Percentiles rank a stretch among this genome's conserved stretches.
phyloP scores from a whole-genome alignment of 1,139 yeast species.

The Suhomyces bribrorum region DNA sequence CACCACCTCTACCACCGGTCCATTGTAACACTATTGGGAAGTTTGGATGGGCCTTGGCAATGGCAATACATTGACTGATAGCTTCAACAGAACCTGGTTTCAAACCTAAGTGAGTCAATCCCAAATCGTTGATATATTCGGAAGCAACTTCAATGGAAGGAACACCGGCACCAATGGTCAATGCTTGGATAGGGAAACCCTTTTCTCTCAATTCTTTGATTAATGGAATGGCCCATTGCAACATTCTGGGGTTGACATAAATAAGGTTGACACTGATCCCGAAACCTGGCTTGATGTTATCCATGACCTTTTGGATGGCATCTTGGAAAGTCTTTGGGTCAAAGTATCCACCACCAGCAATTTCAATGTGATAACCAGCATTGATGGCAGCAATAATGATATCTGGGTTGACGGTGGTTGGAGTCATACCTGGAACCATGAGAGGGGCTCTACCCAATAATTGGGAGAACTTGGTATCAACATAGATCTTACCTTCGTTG shows the following conservation, averaged over 20 bases:
- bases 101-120: constrained; percentile 90
- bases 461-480: constrained; percentile 92
- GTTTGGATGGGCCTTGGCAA: constrained; percentile 92
- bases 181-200: constrained; percentile 94
- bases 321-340: constrained; percentile 64
- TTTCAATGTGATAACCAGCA: constrained; percentile 96
- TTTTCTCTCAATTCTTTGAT: constrained; percentile 82
- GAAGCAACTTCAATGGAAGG: constrained; percentile 97
- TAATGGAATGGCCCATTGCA: constrained; percentile 98
- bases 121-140: constrained; percentile 90
- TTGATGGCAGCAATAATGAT: constrained; percentile 91
- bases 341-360: constrained; percentile 99
- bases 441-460: constrained; percentile 93
- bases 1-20: constrained; percentile 99
- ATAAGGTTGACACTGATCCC: constrained; percentile 91
- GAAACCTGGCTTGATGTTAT: constrained; percentile 72
- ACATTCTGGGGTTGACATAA: constrained; percentile 95
- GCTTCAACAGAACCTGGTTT: constrained; percentile 98
- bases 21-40: constrained; percentile 98
- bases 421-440: constrained; percentile 99
- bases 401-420: constrained; percentile 92
- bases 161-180: constrained; percentile 99
- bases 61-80: constrained; percentile 78
- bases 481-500: constrained; percentile 68
- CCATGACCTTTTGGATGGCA: constrained; percentile 73